Base-by-base conservation (phyloP, 768 basidiomycete species). In the Agaricus subrufescens region DNA sequence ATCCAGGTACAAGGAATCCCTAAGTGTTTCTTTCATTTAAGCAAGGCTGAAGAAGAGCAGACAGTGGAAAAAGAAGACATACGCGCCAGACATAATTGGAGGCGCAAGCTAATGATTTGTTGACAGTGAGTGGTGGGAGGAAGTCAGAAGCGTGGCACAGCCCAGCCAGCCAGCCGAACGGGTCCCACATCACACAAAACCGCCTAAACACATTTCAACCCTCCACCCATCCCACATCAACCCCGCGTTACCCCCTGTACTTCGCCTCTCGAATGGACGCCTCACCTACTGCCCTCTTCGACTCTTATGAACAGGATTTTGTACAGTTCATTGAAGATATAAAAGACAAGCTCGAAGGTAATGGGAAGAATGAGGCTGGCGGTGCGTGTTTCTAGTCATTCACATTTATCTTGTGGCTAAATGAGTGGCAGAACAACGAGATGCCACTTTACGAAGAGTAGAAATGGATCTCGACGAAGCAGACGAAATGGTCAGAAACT, bases 381-480 rank as follows among this genome's bases (percentile, higher is more conserved):
- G 93, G 91, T 91, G 64, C 62, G 84, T 63, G 14, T 31, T 19
- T 19, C 19, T 19, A 48, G 34, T 46, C 30, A 23, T 55, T 34
- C 53, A 6, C 34, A 46, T 12, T 46, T 52, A 53, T 51, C 11
- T 46, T 50, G 44, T 47, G 9, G 49, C 39, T 58, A 15, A 54
- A 31, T 47, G 34, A 9, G 54, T 45, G 25, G 37, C 23, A 94
- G 94, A 97, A 68, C 85, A 90, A 60, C 83, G 87, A 48, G 93
- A 91, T 70, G 78, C 90, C 0, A 76, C 87, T 3, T 71, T 98
- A 58, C 76, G 94, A 62, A 78, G 91, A 58, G 89, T 91, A 25
- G 91, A 95, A 67, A 92, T 94, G 83, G 96, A 98, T 67, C 75
- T 99, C 4, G 97, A 99, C 68, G 97, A 99, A 71, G 96, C 95